Evolutionary conservation across 768 basidiomycete species (phyloP), one percentile per base, ranked within the genome.

Genomic region (Hericium coralloides): DNA sequence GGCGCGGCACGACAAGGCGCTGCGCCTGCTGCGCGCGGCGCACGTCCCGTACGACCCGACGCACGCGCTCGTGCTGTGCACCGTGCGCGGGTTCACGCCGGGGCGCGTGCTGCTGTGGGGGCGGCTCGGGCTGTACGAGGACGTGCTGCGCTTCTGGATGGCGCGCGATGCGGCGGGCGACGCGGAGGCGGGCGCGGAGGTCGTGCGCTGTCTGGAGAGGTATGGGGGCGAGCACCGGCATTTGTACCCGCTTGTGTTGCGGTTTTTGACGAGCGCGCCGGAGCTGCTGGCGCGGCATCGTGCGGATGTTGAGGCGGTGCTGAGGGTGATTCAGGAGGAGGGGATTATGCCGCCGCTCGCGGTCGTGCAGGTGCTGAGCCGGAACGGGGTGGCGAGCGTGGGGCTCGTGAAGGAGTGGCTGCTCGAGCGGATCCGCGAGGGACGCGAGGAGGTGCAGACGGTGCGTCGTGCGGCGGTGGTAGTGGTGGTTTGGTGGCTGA

Each of bases 51-150:
- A 91, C 66, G 95, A 99, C 64, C 77, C 82, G 3, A 94, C 83
- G 41, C 95, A 98, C 67, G 97, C 95, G 3, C 75, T 98, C n/a
- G 89, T 99, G 39, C 78, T 99, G 1, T 98, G 95, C 71, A 92
- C 94, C 6, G 91, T 85, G 25, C 79, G 82, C 39, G 77, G 74
- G 12, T 97, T 93, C 64, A 93, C 85, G 0, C 80, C 82, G 0
- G 97, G 97, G 1, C 79, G 95, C 12, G 88, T 98, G 2, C 72
- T 90, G 4, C 76, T 98, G 2, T 98, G 94, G 91, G 97, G 97
- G 72, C 84, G 81, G 59, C 76, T 94, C 73, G 93, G 89, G 7
- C 95, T 97, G 95, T 91, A 92, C 68, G 95, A 98, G 64, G 95
- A 97, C 62, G 85, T 98, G 49, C 67, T 98, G 31, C 80, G 94